phyloP scores from a whole-genome alignment of 1,139 yeast genomes.

The Candida anutae region DNA sequence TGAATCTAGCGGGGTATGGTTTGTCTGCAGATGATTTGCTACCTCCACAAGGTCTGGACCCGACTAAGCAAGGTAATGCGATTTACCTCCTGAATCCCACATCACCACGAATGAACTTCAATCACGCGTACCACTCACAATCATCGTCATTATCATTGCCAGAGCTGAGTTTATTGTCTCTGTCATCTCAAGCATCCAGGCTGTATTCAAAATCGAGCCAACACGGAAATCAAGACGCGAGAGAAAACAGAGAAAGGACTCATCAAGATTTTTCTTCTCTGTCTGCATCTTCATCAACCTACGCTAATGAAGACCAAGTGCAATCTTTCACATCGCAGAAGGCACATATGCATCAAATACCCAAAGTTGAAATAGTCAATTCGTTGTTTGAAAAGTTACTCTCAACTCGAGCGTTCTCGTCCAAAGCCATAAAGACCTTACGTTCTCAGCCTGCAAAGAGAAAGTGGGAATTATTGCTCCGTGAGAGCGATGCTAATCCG shows the following conservation, averaged over 20 bases:
- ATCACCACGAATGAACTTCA: too few species aligned
- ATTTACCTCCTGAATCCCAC: constrained; percentile 7
- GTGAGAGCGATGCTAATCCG: constrained; percentile 34
- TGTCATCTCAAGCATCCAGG: background rate
- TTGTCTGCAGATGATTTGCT: constrained; percentile 18
- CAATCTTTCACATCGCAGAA: constrained; percentile 29
- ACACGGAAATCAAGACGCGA: too few species aligned
- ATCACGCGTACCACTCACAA: too few species aligned
- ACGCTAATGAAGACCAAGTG: constrained; percentile 12
- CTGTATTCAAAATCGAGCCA: background rate
- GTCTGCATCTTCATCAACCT: constrained; percentile 3
- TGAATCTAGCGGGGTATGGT: constrained; percentile 19
- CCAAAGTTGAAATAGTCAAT: constrained; percentile 30
- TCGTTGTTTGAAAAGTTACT: constrained; percentile 31
- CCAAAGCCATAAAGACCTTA: constrained; percentile 23
- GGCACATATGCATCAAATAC: constrained; percentile 26
- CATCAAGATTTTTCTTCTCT: constrained; percentile 4
- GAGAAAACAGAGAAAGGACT: too few species aligned
- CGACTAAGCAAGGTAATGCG: background rate
- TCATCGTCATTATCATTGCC: constrained; percentile 10
- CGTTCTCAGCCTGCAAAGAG: constrained; percentile 26
- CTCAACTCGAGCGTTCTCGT: constrained; percentile 31
- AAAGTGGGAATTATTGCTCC: constrained; percentile 40
- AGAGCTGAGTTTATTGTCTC: constrained; percentile 2
- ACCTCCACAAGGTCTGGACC: constrained; percentile 15